Evolutionary conservation across 1,284 basidiomycete genomes (phyloP).

Genomic region (Leccinum pallidistipes): DNA sequence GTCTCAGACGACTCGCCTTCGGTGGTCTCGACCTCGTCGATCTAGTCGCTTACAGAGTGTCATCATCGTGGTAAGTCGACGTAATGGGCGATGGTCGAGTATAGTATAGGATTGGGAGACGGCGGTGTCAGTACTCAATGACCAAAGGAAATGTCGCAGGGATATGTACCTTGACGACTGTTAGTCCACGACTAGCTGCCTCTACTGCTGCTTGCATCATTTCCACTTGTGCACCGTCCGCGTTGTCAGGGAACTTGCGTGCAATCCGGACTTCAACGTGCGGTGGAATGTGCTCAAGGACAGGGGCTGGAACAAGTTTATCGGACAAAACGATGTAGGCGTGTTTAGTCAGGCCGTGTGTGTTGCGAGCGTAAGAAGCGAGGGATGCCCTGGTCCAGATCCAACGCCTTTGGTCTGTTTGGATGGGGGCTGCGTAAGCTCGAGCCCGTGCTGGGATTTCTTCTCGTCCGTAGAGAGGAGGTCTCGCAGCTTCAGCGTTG

Average conservation of each 20-base stretch:
- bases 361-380: slow-evolving; percentile 86
- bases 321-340: slow-evolving; percentile 91
- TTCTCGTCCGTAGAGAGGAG: slow-evolving; percentile 11
- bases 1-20: no score
- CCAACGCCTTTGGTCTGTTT: slow-evolving; percentile 65
- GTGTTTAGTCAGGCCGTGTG: slow-evolving; percentile 77
- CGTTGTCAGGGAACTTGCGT: slow-evolving; percentile 96
- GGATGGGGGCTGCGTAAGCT: slow-evolving; percentile 32
- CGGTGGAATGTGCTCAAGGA: slow-evolving; percentile 85
- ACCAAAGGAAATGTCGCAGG: background rate
- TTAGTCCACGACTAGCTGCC: slow-evolving; percentile 77
- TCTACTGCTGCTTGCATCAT: slow-evolving; percentile 90
- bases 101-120: background rate
- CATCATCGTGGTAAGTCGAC: background rate
- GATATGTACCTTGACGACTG: slow-evolving; percentile 77
- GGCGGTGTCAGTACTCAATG: slow-evolving; percentile 28
- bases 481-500: slow-evolving; percentile 47
- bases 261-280: slow-evolving; percentile 79
- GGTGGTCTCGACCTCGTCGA: no score
- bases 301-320: slow-evolving; percentile 93
- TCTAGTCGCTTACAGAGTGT: no score
- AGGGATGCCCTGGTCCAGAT: slow-evolving; percentile 93
- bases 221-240: slow-evolving; percentile 91
- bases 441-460: slow-evolving; percentile 27
- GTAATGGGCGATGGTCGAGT: background rate